Evolutionary conservation across 2,329 filamentous ascomycete species (phyloP), one percentile per base, ranked within the genome.

Genomic region (Aspergillus sp.): DNA sequence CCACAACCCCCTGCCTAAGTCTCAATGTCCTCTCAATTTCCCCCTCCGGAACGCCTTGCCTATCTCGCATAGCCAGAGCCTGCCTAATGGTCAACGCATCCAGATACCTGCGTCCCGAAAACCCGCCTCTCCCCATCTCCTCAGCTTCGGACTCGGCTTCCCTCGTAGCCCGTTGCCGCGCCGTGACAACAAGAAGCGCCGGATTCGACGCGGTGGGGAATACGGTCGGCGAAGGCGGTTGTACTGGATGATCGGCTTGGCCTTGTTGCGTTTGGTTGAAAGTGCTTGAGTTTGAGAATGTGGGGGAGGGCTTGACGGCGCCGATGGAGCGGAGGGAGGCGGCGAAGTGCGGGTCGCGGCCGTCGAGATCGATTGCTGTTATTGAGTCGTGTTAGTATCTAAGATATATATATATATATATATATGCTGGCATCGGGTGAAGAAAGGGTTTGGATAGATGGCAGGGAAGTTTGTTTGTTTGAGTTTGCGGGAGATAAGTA

Each of bases 271-370:
- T 20, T 13, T 54, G 66, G 27, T 68, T 65, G 64, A 82, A 83
- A 22, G 79, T 79, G 45, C 83, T 86, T 41, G 81, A 79, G 34
- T 79, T 75, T 11, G 83, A 86, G 61, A 80, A 76, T 24, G 83
- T 84, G 3, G 83, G 83, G 58, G 80, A 81, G 30, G 83, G 83
- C 54, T 80, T 80, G 7, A 86, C 84, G 54, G 83, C 80, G 56
- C 84, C 85, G 57, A 87, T 76, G 46, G 75, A 77, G 66, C 87
- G 89, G 61, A 98, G 90, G 63, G 92, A 96, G 70, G 86, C 88
- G 80, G 93, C 89, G 84, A 82, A 93, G 68, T 82, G 78, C 1
- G 84, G 84, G 68, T 87, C 85, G 58, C 80, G 81, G 56, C 79
- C 84, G 67, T 88, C 85, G 66, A 84, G 78, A 64, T 86, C 82